Evolutionary conservation across 495 filamentous ascomycete species (phyloP), one percentile per base, ranked within the genome.

Genomic region (Baudoinia panamericana): DNA sequence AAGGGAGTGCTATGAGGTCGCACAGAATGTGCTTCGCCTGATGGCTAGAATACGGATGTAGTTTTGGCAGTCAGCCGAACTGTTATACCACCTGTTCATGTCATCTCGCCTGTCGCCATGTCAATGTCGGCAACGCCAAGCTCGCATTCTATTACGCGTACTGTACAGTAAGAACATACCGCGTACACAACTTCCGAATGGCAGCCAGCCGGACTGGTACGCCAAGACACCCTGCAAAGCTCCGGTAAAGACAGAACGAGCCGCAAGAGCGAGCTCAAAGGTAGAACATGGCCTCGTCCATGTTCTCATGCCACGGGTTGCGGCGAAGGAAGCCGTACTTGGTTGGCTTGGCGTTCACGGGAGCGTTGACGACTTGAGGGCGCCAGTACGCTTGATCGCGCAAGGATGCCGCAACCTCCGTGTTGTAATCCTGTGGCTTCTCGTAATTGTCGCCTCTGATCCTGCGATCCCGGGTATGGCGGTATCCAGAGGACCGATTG

Each of bases 261-360:
- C 15, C 17, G 31, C 31, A 8, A 34, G 16, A 34, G 31, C 31
- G 16, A 16, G 35, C 23, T 48, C 45, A 48, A 23, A 48, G 33
- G 24, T 39, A 48, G 39, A 48, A 48, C 39, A 48, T 48, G 27
- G 28, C 27, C 20, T 39, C 12, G 32, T 48, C 34, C 1, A 48
- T 7, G 32, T 37, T 32, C 24, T 11, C 4, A 20, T 43, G 39
- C 45, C 45, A 48, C 13, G 45, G 45, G 15, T 43, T 48, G 11
- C 5, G 5, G n/a, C 33, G 21, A 12, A 16, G 9, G 30, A 34
- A 15, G 12, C 25, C 33, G 27, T 15, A 22, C 25, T 27, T 19
- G 5, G 10, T 39, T 26, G 18, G 33, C 17, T 12, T 10, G n/a
- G 21, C 18, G 24, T 17, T 5, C n/a, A n/a, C 12, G 29, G 28